A percentile compares a stretch with the other conserved stretches of the same genome.
Conservation (phyloP, 768 basidiomycete genomes). For the Boletales sp. region DNA sequence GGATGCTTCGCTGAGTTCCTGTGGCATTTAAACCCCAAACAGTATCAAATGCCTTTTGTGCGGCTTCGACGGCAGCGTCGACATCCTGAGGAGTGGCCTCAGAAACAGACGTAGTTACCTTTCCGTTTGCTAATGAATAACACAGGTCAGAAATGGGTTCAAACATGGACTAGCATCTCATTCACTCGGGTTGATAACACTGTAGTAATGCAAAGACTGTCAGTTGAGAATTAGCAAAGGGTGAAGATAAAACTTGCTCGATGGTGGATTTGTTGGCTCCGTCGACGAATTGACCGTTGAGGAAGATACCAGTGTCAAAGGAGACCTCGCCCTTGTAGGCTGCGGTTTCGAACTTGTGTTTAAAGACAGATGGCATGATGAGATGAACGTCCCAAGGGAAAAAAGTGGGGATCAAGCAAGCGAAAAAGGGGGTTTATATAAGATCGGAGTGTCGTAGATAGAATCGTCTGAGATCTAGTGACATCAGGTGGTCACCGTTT, state of each 20-base stretch:
- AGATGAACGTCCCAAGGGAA: conserved; percentile 4
- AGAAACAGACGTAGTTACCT: conserved; percentile 50
- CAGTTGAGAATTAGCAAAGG: neutral
- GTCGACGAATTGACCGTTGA: conserved; percentile 63
- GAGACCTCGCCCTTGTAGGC: conserved; percentile 55
- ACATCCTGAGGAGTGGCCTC: conserved; percentile 69
- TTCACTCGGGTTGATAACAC: conserved; percentile 56
- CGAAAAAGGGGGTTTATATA: conserved; percentile 15
- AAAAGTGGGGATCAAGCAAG: neutral
- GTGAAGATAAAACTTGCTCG: conserved; percentile 46
- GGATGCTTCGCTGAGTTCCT: conserved; percentile 48
- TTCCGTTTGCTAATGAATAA: conserved; percentile 50
- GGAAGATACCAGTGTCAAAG: conserved; percentile 67
- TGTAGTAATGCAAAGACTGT: conserved; percentile 17
- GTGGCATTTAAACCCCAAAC: conserved; percentile 65
- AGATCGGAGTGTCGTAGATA: too few relatives aligned
- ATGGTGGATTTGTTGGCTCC: conserved; percentile 57
- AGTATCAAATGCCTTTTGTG: conserved; percentile 58
- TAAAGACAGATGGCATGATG: conserved; percentile 42
- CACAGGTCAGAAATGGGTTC: neutral
- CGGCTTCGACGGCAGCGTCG: conserved; percentile 68
- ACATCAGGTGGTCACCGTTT: too few relatives aligned
- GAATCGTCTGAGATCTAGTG: too few relatives aligned
- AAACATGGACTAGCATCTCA: neutral
- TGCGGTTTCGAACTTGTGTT: conserved; percentile 49